These are phyloP conservation scores for Aeschynomene evenia DNA, from an alignment of 306 rosid genomes.

Conservation along the genomic window DNA sequence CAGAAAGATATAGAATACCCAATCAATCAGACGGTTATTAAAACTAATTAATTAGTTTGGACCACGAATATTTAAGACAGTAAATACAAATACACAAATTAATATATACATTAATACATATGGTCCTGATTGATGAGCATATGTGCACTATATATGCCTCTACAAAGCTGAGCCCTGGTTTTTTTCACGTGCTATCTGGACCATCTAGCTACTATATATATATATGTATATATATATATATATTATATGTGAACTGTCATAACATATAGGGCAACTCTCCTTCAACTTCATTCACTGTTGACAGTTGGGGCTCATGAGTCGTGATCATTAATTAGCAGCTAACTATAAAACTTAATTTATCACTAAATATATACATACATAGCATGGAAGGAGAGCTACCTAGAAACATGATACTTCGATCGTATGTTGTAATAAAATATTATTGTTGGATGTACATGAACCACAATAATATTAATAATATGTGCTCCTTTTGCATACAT, in stretches of 20 bases:
- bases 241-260: neutral
- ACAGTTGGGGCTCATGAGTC: slow-evolving; percentile 14
- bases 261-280: slow-evolving; percentile 6
- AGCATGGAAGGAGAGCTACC: no score
- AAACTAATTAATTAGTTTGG: slow-evolving; percentile 49
- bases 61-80: slow-evolving; percentile 39
- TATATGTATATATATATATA: no score
- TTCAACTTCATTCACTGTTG: slow-evolving; percentile 19
- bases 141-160: slow-evolving; percentile 28
- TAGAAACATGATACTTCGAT: neutral
- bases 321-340: no score
- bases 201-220: no score
- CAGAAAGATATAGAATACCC: slow-evolving; percentile 38
- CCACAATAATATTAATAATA: no score
- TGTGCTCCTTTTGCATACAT: no score
- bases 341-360: neutral
- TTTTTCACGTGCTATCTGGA: slow-evolving; percentile 55
- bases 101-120: neutral
- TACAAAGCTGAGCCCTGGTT: slow-evolving; percentile 29
- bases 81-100: neutral
- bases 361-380: no score
- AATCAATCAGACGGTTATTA: slow-evolving; percentile 44
- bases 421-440: no score
- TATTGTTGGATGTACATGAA: no score
- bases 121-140: slow-evolving; percentile 42